Conservation (phyloP, 2,329 filamentous ascomycete species). For the Ophiostoma quercus region DNA sequence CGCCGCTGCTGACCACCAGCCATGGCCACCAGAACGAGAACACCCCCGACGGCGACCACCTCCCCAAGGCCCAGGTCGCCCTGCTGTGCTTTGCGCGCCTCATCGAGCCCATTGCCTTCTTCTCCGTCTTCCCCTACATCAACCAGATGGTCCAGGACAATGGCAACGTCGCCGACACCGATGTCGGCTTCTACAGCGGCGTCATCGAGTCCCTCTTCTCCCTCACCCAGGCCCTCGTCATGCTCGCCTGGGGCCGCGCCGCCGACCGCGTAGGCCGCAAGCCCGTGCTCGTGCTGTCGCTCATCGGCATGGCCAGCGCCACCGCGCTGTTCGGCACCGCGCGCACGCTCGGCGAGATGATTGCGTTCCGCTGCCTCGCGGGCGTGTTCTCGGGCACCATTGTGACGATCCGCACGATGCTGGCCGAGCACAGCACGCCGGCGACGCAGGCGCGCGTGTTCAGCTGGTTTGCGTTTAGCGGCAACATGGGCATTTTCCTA, state of each 20-base stretch:
- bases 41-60: slow-evolving; percentile 13
- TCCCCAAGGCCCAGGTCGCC: slow-evolving; percentile 62
- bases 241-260: slow-evolving; percentile 67
- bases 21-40: neutral
- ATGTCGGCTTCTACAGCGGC: slow-evolving; percentile 75
- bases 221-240: slow-evolving; percentile 68
- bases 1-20: slow-evolving; percentile 31
- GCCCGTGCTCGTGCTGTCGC: slow-evolving; percentile 52
- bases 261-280: slow-evolving; percentile 49
- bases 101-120: slow-evolving; percentile 75
- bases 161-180: slow-evolving; percentile 54
- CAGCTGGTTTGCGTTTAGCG: slow-evolving; percentile 69
- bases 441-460: slow-evolving; percentile 69
- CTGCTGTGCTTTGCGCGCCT: slow-evolving; percentile 68
- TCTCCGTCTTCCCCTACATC: slow-evolving; percentile 75
- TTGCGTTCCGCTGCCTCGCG: slow-evolving; percentile 63
- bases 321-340: slow-evolving; percentile 65
- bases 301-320: slow-evolving; percentile 57
- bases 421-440: slow-evolving; percentile 64
- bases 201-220: slow-evolving; percentile 71
- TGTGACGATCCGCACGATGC: slow-evolving; percentile 71
- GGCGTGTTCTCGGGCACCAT: slow-evolving; percentile 70
- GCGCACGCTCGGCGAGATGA: slow-evolving; percentile 65
- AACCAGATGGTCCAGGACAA: slow-evolving; percentile 69
- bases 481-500: slow-evolving; percentile 68